Evolutionary conservation across 345 rosid genomes (phyloP), one percentile per base, ranked within the genome.

Genomic region (Rubroshorea leprosula): DNA sequence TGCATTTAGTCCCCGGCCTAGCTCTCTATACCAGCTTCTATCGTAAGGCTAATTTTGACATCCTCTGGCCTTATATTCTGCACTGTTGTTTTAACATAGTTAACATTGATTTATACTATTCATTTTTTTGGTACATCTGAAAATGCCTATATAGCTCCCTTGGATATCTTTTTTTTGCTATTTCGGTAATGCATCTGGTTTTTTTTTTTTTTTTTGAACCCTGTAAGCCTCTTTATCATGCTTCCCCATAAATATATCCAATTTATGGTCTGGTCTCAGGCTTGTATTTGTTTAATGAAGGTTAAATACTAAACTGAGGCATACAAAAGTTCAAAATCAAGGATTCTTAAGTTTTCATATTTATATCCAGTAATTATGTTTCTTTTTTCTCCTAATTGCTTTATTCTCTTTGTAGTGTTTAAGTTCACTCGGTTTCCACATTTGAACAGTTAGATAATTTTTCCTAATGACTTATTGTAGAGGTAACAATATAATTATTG

Each of bases 1-100:
- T 69, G 90, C 85, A 48, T 94, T 94, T 74, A 87, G 96, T 75
- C 99, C 99, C 56, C 85, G 95, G 76, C 97, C 93, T 58, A 85
- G 87, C 62, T 86, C 90, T 68, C 67, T 78, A 3, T 85, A 82
- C 81, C 97, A 87, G 83, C 96, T 94, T 72, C 81, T 94, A 55
- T 94, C 99, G 96, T 94, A 84, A 90, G 99, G 57, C 67, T 60
- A 60, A 60, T 72, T n/a, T 65, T 57, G 45, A 17, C 64, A 58
- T 54, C 9, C 62, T 47, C 39, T 59, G 8, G 39, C 57, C 67
- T 53, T 29, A 13, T 31, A 31, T 46, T 60, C 22, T 61, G 22
- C 46, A 31, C n/a, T 49, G 54, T 48, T 61, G 45, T 54, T 22
- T 21, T 41, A 57, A 19, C 16, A 13, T 18, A 19, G 23, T 24